Base-by-base conservation (phyloP, 164 flowering plant species). In the Malania oleifera region DNA sequence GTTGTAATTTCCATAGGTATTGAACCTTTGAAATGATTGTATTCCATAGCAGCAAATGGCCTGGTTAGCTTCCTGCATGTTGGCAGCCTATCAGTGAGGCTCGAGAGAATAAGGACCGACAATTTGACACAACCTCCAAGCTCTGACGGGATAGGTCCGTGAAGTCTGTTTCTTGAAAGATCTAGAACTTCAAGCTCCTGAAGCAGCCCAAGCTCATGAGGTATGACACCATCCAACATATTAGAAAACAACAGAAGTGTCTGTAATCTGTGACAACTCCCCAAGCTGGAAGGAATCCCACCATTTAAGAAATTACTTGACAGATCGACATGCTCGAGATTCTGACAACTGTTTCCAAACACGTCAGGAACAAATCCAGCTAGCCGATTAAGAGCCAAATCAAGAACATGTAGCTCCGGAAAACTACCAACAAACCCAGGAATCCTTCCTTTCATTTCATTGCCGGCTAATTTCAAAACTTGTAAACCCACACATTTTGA, bases 321-420 rank as follows among this genome's bases (percentile, higher is more conserved):
- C 57, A 91, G 65, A 71, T 88, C 91, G 25, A 91, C 69, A 73
- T 77, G 79, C 63, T 82, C 81, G 8, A 87, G 83, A 59, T 69
- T 66, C 62, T 31, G 22, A 70, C 96, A 91, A 28, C 65, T 68
- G 34, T 45, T 45, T 9, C 82, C 89, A 46, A 81, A 45, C 45
- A 66, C 80, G 19, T 17, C 52, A 0, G 87, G 95, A 68, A 92
- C 56, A 0, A 67, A 37, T 51, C 89, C 96, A 31, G 43, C 40
- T 17, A 92, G 74, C 48, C 41, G 69, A 63, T 89, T 92, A 53
- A 68, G 65, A 0, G 89, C 77, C 85, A 91, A 67, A 67, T 83
- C 77, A 13, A 85, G 70, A 43, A 71, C 83, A 60, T 60, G 69
- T 64, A 86, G 62, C 64, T 68, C 76, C 2, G 62, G 27, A 52